Percentiles rank a stretch among this genome's conserved stretches.
phyloP scores from a whole-genome alignment of 306 rosid species.

The Malus asiatica region DNA sequence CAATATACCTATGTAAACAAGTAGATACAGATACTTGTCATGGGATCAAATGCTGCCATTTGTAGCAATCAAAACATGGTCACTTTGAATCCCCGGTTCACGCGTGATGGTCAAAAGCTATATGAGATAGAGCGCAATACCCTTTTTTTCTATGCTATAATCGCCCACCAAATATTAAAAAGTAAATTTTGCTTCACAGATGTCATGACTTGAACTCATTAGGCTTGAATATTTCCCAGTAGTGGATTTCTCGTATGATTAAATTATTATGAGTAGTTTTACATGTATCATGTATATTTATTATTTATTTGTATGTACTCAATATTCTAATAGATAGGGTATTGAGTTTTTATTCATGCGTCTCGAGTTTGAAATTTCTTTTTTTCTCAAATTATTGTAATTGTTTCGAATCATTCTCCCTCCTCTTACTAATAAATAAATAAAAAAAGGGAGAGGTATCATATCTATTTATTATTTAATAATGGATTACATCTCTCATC shows the following conservation, averaged over 20 bases:
- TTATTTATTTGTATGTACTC: too few relatives aligned
- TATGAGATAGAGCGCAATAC: slow-evolving; percentile 65
- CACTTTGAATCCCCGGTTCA: slow-evolving; percentile 25
- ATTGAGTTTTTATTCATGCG: too few relatives aligned
- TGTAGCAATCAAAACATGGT: slow-evolving; percentile 12
- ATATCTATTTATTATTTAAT: too few relatives aligned
- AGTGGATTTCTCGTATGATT: neutral
- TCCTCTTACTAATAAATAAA: too few relatives aligned
- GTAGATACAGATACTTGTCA: slow-evolving; percentile 37
- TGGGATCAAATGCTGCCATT: slow-evolving; percentile 26
- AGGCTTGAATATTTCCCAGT: neutral
- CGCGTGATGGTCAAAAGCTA: slow-evolving; percentile 49
- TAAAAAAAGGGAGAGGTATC: too few relatives aligned
- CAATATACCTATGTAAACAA: neutral
- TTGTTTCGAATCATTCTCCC: too few relatives aligned
- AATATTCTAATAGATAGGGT: too few relatives aligned
- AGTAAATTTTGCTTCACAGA: neutral
- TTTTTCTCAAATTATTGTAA: too few relatives aligned
- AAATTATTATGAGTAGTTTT: neutral
- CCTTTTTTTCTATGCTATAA: slow-evolving; percentile 4
- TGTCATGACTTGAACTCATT: neutral
- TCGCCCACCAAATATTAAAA: slow-evolving; percentile 8
- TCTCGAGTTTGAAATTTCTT: too few relatives aligned
- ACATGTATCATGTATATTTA: neutral
- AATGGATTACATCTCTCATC: too few relatives aligned